Conservation (phyloP, 805 yeast species). For the Sugiyamaella valdiviana region DNA sequence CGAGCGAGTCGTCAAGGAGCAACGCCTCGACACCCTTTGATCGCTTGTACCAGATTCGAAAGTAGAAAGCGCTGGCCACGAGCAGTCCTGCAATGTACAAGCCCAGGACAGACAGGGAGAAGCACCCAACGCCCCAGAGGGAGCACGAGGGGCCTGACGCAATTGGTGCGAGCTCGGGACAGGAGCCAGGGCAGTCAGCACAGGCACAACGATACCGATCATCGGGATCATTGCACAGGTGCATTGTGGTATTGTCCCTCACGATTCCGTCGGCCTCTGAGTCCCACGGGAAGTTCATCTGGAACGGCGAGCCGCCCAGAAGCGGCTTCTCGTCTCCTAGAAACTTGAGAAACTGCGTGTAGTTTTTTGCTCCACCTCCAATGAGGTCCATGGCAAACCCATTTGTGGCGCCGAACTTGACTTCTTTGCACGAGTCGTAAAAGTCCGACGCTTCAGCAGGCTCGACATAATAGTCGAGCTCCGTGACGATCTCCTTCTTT, state of each 20-base stretch:
- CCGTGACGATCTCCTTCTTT: slow-evolving; percentile 59
- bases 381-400: slow-evolving; percentile 95
- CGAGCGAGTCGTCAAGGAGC: slow-evolving; percentile 38
- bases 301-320: slow-evolving; percentile 94
- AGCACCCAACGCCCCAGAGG: slow-evolving; percentile 63
- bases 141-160: slow-evolving; percentile 38
- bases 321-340: slow-evolving; percentile 92
- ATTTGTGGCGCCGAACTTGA: slow-evolving; percentile 90
- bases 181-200: slow-evolving; percentile 75
- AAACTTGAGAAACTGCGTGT: slow-evolving; percentile 69
- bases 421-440: slow-evolving; percentile 78
- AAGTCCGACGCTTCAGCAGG: slow-evolving; percentile 54
- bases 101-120: slow-evolving; percentile 55
- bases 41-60: background rate
- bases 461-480: slow-evolving; percentile 57
- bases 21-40: slow-evolving; percentile 28
- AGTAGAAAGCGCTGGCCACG: slow-evolving; percentile 1
- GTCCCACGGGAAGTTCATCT: slow-evolving; percentile 65
- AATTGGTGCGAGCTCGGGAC: slow-evolving; percentile 60
- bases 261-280: slow-evolving; percentile 30
- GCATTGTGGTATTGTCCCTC: slow-evolving; percentile 28
- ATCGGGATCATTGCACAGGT: slow-evolving; percentile 53
- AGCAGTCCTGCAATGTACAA: slow-evolving; percentile 38
- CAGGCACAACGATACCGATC: slow-evolving; percentile 72
- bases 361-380: slow-evolving; percentile 92